phyloP scores from a whole-genome alignment of 176 grass and related monocot genomes.

The Bolboschoenus planiculmis region DNA sequence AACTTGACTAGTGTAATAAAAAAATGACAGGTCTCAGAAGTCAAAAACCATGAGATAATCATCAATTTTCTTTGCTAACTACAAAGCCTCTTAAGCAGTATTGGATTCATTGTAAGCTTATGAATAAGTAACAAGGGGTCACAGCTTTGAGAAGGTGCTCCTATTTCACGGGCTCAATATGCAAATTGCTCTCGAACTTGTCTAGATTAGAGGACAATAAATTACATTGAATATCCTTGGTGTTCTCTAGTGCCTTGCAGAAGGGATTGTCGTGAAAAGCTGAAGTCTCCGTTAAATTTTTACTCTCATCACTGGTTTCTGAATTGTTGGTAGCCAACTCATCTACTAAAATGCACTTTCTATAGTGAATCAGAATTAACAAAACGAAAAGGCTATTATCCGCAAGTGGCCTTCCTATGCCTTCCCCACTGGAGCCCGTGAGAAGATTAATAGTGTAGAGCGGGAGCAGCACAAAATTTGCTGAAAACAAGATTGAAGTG shows the following conservation, averaged over 20 bases:
- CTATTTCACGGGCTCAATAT: not conserved
- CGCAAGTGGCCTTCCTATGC: conserved; percentile 61
- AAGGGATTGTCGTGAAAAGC: conserved; percentile 87
- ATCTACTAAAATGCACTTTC: conserved; percentile 55
- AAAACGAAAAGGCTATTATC: conserved; percentile 84
- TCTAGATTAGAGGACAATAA: not conserved
- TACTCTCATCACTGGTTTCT: conserved; percentile 37
- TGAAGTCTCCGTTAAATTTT: conserved; percentile 42
- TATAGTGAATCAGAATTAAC: conserved; percentile 84
- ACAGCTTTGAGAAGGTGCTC: not conserved
- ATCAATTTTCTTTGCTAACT: not conserved
- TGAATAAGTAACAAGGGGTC: not conserved
- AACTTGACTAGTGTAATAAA: not conserved
- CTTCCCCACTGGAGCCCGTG: conserved; percentile 57
- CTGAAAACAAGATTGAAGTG: conserved; percentile 44
- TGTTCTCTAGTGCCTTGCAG: conserved; percentile 78
- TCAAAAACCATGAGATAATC: not conserved
- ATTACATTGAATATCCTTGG: conserved; percentile 90
- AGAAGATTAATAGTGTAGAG: conserved; percentile 95
- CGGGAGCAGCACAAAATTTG: conserved; percentile 85
- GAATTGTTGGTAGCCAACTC: conserved; percentile 39
- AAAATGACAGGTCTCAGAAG: not conserved
- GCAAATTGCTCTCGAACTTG: not conserved
- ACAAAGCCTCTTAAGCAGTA: not conserved
- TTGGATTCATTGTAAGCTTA: conserved; percentile 6